Evolutionary conservation across 345 rosid genomes (phyloP), one percentile per base, ranked within the genome.

Genomic region (Pistacia atlantica): DNA sequence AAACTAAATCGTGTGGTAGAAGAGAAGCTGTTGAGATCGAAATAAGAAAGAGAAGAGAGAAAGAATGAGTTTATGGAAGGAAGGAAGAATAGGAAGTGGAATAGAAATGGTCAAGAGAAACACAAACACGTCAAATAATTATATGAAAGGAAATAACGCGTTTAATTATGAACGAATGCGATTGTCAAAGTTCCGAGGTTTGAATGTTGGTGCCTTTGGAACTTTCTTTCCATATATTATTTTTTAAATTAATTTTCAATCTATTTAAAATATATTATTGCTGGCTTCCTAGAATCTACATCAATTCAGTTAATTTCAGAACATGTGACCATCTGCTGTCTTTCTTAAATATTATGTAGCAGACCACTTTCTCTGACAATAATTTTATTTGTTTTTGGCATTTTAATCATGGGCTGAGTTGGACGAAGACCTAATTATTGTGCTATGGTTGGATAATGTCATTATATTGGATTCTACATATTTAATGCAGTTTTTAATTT

Each of bases 241-340:
- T 31, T 12, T 28, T 73, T 31, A 31, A 31, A 31, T 48, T 17
- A 22, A 8, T 45, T 42, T 59, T 22, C 46, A 42, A 42, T 42
- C 6, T 42, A 5, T 37, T 37, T 2, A 37, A 37, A 37, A 3
- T 37, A 37, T 37, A 6, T 42, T 42, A 42, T 46, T 35, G 46
- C 14, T 20, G 76, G 65, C 49, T 48, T 75, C 69, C 2, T 59
- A 52, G 73, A 67, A 75, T 54, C 42, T 69, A 55, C 77, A n/a
- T 35, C 33, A 18, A 25, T 28, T 74, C 62, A 7, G 38, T 49
- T 25, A 33, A 35, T 16, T 38, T 11, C n/a, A 13, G 35, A 55
- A 8, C 79, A 67, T 3, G 71, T 60, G 65, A n/a, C 72, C 79
- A 65, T 45, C 57, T 80, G 73, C 76, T 33, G 0, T 51, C 33